A percentile compares a stretch with the other conserved stretches of the same genome.
Conservation (phyloP, 495 filamentous ascomycete genomes). For the Aspergillus egyptiacus region DNA sequence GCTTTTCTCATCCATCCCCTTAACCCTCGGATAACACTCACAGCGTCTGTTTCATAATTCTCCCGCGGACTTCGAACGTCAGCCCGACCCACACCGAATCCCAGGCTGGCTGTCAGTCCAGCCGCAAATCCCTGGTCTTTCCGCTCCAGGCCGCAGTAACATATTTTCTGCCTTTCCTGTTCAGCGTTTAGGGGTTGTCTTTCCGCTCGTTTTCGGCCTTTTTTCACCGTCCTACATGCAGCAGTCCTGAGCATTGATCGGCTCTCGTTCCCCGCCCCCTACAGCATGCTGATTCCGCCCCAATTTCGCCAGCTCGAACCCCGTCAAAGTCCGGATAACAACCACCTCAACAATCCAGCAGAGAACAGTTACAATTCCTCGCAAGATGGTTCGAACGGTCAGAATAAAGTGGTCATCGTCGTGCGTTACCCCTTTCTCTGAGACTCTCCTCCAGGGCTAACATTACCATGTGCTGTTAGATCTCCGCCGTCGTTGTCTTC, state of each 20-base stretch:
- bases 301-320: constrained; percentile 13
- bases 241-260: constrained; percentile 7
- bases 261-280: constrained; percentile 7
- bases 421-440: constrained; percentile 11
- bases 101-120: constrained; percentile 4
- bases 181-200: not conserved
- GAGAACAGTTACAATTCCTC: not conserved
- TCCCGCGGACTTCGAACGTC: not conserved
- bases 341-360: not conserved
- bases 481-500: constrained; percentile 33
- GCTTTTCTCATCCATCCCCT: not conserved
- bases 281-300: constrained; percentile 21
- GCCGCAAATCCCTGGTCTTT: constrained; percentile 13
- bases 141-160: constrained; percentile 6
- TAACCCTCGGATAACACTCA: not conserved
- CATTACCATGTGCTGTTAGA: constrained; percentile 15
- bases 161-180: not conserved
- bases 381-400: not conserved
- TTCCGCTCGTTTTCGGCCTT: no score
- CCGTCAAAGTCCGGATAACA: constrained; percentile 13
- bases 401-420: constrained; percentile 19
- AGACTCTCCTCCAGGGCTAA: not conserved
- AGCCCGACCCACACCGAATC: constrained; percentile 7
- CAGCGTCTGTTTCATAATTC: not conserved
- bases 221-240: constrained; percentile 16